A percentile compares a stretch with the other conserved stretches of the same genome.
phyloP scores from a whole-genome alignment of 257 asterid species.

The Lithospermum erythrorhizon region DNA sequence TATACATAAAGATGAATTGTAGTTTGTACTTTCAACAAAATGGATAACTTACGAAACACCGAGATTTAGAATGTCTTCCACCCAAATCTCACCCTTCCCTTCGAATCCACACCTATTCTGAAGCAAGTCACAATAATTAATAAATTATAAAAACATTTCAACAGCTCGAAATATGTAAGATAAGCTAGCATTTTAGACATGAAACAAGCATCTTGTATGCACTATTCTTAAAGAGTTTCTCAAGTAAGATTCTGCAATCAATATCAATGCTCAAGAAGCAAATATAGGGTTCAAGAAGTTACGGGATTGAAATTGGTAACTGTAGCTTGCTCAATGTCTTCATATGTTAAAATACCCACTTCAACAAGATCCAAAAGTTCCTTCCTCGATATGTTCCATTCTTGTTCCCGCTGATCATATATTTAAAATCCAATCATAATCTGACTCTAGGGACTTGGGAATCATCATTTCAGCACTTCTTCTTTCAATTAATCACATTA shows the following conservation, averaged over 20 bases:
- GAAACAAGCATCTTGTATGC: no score
- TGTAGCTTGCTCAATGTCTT: constrained; percentile 50
- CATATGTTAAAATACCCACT: constrained; percentile 73
- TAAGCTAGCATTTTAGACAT: not conserved
- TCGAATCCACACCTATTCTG: constrained; percentile 99
- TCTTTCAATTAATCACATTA: not conserved
- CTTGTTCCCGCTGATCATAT: constrained; percentile 84
- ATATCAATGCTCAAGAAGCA: not conserved
- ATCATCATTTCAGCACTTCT: no score
- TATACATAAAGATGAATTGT: not conserved
- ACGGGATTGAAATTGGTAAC: constrained; percentile 80
- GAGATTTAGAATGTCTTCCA: constrained; percentile 75
- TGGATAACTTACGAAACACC: constrained; percentile 72
- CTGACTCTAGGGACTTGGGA: no score
- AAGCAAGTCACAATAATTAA: constrained; percentile 2
- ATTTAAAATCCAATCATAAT: not conserved
- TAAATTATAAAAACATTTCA: not conserved
- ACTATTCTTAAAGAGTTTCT: no score
- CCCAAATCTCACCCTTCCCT: constrained; percentile 97
- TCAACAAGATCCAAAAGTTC: constrained; percentile 91
- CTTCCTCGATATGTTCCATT: constrained; percentile 88
- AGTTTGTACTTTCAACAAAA: not conserved
- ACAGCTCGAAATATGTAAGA: not conserved
- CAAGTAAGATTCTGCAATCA: no score
- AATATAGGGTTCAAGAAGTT: constrained; percentile 1